phyloP scores from a whole-genome alignment of 768 basidiomycete genomes.

The Austroboletus festivus region DNA sequence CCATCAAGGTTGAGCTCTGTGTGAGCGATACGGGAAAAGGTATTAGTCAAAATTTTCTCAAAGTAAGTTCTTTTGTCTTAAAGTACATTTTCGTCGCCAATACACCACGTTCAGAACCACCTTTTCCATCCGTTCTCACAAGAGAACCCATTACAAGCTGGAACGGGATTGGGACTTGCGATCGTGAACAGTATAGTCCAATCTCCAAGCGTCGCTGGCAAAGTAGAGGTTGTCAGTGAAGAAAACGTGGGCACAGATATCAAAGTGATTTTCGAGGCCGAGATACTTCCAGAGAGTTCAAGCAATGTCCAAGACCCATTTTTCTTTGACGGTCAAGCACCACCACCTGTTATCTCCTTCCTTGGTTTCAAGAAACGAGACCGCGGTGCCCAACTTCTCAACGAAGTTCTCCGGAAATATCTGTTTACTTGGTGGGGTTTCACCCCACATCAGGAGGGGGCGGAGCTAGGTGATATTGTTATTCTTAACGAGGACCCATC shows the following conservation, averaged over 20 bases:
- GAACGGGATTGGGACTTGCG: slow-evolving; percentile 90
- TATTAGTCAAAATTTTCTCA: slow-evolving; percentile 89
- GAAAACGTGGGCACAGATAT: slow-evolving; percentile 91
- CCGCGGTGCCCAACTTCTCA: slow-evolving; percentile 66
- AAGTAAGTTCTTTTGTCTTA: slow-evolving; percentile 43
- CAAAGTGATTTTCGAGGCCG: slow-evolving; percentile 78
- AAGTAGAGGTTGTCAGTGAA: slow-evolving; percentile 91
- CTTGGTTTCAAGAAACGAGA: slow-evolving; percentile 67
- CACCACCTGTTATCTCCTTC: slow-evolving; percentile 58
- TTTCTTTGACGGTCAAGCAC: slow-evolving; percentile 37
- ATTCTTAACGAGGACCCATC: slow-evolving; percentile 77
- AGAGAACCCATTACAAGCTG: slow-evolving; percentile 90
- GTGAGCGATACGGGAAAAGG: slow-evolving; percentile 94
- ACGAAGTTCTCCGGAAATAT: slow-evolving; percentile 60
- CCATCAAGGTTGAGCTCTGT: slow-evolving; percentile 74
- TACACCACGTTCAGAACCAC: slow-evolving; percentile 58
- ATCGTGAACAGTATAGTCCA: slow-evolving; percentile 92
- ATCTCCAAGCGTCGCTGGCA: slow-evolving; percentile 82
- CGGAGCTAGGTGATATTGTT: slow-evolving; percentile 64
- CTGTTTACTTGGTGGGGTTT: slow-evolving; percentile 78
- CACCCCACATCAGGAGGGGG: slow-evolving; percentile 38
- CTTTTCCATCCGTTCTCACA: slow-evolving; percentile 97
- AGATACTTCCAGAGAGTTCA: slow-evolving; percentile 43
- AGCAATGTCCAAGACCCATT: slow-evolving; percentile 46
- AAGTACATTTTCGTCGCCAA: not conserved